Conservation (phyloP, 2,329 filamentous ascomycete species). For the Nothophoma quercina region DNA sequence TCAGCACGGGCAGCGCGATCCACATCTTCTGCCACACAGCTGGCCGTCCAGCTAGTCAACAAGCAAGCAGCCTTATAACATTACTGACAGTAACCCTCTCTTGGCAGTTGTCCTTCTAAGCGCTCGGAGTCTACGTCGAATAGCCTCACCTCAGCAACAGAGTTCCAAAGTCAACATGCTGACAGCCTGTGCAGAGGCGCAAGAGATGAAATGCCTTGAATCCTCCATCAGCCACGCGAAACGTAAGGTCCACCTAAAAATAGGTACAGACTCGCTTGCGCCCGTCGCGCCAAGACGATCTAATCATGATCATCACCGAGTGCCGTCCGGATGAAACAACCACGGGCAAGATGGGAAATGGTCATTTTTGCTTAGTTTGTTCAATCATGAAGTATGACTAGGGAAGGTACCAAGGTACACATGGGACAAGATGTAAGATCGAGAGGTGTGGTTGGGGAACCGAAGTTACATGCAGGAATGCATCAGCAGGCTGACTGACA, state of each 20-base stretch:
- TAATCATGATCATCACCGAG: constrained; percentile 14
- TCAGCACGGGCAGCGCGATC: constrained; percentile 9
- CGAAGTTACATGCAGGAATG: constrained; percentile 4
- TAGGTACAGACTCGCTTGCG: constrained; percentile 8
- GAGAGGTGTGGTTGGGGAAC: constrained; percentile 8
- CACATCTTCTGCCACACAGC: constrained; percentile 10
- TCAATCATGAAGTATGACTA: no score
- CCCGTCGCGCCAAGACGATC: constrained; percentile 14
- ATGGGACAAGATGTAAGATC: no score
- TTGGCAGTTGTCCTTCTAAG: neutral
- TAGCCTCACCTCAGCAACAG: neutral
- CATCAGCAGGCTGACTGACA: constrained; percentile 7
- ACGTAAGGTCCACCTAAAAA: constrained; percentile 7
- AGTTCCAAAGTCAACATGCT: neutral
- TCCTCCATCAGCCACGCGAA: constrained; percentile 4
- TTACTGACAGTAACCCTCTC: no score
- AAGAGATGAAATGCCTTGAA: neutral
- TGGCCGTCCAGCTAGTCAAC: neutral
- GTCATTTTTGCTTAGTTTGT: constrained; percentile 1
- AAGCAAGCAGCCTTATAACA: neutral
- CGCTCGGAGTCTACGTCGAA: neutral
- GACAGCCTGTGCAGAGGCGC: constrained; percentile 10
- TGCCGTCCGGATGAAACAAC: neutral
- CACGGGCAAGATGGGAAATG: neutral
- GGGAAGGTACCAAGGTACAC: no score